These are phyloP conservation scores for Coniochaeta sp. DNA, from an alignment of 2,329 filamentous ascomycete species.

Conservation along the genomic window DNA sequence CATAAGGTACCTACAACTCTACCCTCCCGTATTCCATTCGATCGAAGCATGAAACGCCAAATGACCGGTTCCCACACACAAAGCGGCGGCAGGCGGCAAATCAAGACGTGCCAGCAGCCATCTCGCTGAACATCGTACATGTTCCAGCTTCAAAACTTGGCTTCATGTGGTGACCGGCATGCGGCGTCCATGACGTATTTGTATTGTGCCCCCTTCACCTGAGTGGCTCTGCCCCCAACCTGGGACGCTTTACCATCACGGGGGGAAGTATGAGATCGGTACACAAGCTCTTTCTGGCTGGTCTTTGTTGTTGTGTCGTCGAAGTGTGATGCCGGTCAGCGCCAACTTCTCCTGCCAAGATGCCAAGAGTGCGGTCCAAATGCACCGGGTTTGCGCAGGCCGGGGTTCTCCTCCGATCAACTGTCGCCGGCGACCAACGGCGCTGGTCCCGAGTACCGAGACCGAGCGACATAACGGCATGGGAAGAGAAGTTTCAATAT, in stretches of 20 bases:
- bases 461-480: background rate
- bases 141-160: background rate
- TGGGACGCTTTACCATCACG: too few species aligned
- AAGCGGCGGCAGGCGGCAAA: background rate
- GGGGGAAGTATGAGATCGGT: too few species aligned
- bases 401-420: too few species aligned
- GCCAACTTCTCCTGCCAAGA: background rate
- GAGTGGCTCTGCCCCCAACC: too few species aligned
- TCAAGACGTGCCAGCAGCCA: background rate
- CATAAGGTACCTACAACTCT: too few species aligned
- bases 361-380: background rate
- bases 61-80: background rate
- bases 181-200: background rate
- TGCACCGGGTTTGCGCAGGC: background rate
- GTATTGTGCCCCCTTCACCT: too few species aligned
- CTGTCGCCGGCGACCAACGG: background rate
- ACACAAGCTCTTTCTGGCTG: too few species aligned
- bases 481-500: too few species aligned
- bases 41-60: too few species aligned
- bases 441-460: background rate
- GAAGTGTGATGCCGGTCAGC: too few species aligned
- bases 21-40: background rate
- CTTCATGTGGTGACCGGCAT: background rate
- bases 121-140: background rate
- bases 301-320: too few species aligned